Percentiles rank a stretch among this genome's conserved stretches.
These are phyloP conservation scores for Podosphaera xanthii DNA, from an alignment of 2,329 filamentous ascomycete species.

Conservation along the genomic window DNA sequence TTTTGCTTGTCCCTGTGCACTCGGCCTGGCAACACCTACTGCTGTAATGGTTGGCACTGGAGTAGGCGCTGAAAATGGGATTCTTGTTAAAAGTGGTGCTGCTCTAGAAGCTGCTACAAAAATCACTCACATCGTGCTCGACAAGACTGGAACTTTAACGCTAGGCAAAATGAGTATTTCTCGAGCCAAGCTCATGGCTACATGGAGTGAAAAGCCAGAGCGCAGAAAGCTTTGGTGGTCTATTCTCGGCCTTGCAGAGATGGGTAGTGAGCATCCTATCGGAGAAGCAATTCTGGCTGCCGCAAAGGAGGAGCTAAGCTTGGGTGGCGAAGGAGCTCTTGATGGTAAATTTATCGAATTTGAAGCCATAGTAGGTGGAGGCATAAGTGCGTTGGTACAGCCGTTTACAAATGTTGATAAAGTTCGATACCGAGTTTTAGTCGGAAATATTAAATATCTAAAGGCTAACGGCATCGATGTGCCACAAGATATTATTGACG, in stretches of 20 bases:
- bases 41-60: slow-evolving; percentile 99
- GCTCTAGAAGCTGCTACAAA: slow-evolving; percentile 79
- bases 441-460: slow-evolving; percentile 66
- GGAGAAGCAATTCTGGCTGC: slow-evolving; percentile 64
- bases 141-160: slow-evolving; percentile 91
- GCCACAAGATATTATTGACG: slow-evolving; percentile 37
- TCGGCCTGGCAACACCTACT: slow-evolving; percentile 88
- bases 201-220: slow-evolving; percentile 48
- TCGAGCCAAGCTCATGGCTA: slow-evolving; percentile 37
- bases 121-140: slow-evolving; percentile 71
- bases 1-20: slow-evolving; percentile 87
- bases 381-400: slow-evolving; percentile 63
- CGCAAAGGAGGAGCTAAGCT: slow-evolving; percentile 52
- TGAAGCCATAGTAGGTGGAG: slow-evolving; percentile 59
- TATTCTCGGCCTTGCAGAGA: slow-evolving; percentile 84
- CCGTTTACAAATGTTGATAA: slow-evolving; percentile 46
- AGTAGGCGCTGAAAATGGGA: slow-evolving; percentile 82
- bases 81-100: slow-evolving; percentile 90
- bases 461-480: slow-evolving; percentile 45
- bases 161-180: slow-evolving; percentile 90
- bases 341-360: slow-evolving; percentile 77
- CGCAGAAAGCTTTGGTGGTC: slow-evolving; percentile 74
- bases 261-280: slow-evolving; percentile 86
- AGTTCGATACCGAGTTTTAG: slow-evolving; percentile 51
- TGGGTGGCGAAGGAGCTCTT: slow-evolving; percentile 49